phyloP scores from a whole-genome alignment of 1,139 yeast genomes.

The Candida sojae region DNA sequence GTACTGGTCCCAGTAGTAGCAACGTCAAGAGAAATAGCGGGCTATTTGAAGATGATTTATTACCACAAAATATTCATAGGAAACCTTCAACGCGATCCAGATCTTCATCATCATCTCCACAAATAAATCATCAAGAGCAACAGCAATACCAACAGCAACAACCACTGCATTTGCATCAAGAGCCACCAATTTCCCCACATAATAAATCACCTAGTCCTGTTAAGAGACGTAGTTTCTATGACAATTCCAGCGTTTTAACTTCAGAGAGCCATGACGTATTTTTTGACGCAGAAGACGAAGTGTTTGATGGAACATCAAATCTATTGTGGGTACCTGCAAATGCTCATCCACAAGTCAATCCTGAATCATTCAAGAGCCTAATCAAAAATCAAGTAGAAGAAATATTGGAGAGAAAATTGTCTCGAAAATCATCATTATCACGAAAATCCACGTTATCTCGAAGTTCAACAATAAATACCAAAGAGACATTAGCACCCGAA shows the following conservation, averaged over 20 bases:
- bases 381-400: constrained; percentile 81
- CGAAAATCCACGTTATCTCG: constrained; percentile 33
- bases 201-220: constrained; percentile 11
- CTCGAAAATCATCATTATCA: constrained; percentile 26
- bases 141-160: constrained; percentile 2
- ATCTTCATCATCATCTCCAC: constrained; percentile 7
- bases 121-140: constrained; percentile 1
- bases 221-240: constrained; percentile 7
- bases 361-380: constrained; percentile 83
- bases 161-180: constrained; percentile 4
- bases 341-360: constrained; percentile 90
- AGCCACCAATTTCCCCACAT: constrained; percentile 5
- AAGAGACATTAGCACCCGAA: constrained; percentile 1
- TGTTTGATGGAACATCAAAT: constrained; percentile 22
- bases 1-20: not conserved
- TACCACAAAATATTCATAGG: constrained; percentile 8
- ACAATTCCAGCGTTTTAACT: constrained; percentile 11
- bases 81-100: constrained; percentile 3
- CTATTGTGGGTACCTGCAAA: constrained; percentile 94
- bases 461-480: constrained; percentile 9
- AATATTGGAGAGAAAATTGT: constrained; percentile 46
- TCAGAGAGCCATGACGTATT: constrained; percentile 22
- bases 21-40: not conserved
- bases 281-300: constrained; percentile 30
- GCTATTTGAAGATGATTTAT: constrained; percentile 11